phyloP scores from a whole-genome alignment of 176 grass and related monocot genomes.

The Bromus sterilis region DNA sequence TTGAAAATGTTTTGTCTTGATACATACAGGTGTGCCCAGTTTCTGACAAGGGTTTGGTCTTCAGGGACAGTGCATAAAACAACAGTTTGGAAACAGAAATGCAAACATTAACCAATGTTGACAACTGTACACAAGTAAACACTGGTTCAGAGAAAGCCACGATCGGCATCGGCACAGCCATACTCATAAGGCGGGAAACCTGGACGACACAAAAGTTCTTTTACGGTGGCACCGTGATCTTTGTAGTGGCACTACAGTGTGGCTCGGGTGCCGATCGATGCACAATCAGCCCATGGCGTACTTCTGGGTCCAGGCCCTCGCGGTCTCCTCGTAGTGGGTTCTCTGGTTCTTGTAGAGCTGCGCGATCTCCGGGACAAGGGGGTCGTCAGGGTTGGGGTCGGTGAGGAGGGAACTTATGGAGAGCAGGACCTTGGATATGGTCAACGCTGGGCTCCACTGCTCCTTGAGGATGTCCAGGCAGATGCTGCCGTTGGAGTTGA shows the following conservation, averaged over 20 bases:
- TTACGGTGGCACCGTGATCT: neutral
- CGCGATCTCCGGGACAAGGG: constrained; percentile 69
- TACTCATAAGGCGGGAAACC: neutral
- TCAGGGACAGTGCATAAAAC: neutral
- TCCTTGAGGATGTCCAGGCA: constrained; percentile 89
- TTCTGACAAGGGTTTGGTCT: neutral
- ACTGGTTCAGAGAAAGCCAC: constrained; percentile 3
- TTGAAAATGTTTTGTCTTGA: neutral
- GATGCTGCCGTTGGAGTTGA: constrained; percentile 80
- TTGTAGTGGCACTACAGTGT: neutral
- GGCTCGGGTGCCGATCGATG: neutral
- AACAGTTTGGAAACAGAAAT: neutral
- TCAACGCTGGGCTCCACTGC: constrained; percentile 76
- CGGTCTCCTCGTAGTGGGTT: constrained; percentile 34
- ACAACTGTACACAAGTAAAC: constrained; percentile 20
- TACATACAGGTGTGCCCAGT: neutral
- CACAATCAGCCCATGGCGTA: constrained; percentile 33
- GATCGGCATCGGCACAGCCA: neutral
- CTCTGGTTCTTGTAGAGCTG: constrained; percentile 59
- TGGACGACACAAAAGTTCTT: neutral
- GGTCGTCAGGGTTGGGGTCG: constrained; percentile 65
- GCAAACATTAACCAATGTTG: neutral
- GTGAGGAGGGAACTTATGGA: constrained; percentile 76
- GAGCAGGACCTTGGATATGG: constrained; percentile 75
- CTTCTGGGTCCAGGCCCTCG: constrained; percentile 48